These are phyloP conservation scores for Stagonosporopsis rhizophila DNA, from an alignment of 2,329 filamentous ascomycete species.

Conservation along the genomic window DNA sequence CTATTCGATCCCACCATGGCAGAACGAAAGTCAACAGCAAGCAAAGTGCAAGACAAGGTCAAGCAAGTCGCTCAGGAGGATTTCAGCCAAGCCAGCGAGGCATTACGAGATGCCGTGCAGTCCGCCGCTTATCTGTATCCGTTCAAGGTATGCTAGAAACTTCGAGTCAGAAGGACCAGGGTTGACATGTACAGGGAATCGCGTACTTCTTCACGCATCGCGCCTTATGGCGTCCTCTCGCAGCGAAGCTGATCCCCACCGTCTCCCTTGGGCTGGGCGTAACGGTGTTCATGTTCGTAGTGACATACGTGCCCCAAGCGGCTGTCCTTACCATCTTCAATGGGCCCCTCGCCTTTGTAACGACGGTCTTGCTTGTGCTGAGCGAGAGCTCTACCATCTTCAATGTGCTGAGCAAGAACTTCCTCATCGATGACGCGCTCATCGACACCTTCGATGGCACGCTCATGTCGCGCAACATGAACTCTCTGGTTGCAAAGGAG, in stretches of 20 bases:
- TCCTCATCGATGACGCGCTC: constrained; percentile 81
- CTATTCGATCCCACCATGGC: constrained; percentile 20
- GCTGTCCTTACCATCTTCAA: constrained; percentile 84
- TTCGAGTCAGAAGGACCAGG: not conserved
- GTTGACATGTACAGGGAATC: constrained; percentile 58
- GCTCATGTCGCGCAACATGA: constrained; percentile 62
- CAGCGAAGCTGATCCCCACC: constrained; percentile 65
- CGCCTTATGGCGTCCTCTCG: constrained; percentile 66
- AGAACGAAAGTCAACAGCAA: constrained; percentile 13
- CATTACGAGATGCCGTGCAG: constrained; percentile 72
- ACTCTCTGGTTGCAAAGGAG: constrained; percentile 73
- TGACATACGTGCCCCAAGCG: constrained; percentile 86
- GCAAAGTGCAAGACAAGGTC: constrained; percentile 57
- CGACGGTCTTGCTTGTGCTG: constrained; percentile 70
- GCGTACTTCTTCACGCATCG: constrained; percentile 66
- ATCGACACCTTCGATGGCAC: constrained; percentile 88
- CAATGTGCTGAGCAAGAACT: constrained; percentile 68
- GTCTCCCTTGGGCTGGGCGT: constrained; percentile 75
- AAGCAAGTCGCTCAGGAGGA: constrained; percentile 71
- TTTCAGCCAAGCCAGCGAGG: constrained; percentile 67
- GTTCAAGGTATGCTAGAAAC: constrained; percentile 62
- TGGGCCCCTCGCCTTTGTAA: constrained; percentile 79
- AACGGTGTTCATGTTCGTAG: constrained; percentile 81
- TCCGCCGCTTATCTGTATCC: constrained; percentile 88
- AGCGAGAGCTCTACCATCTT: constrained; percentile 59